These are phyloP conservation scores for Apiospora pterosperma DNA, from an alignment of 2,329 filamentous ascomycete species.

Conservation along the genomic window DNA sequence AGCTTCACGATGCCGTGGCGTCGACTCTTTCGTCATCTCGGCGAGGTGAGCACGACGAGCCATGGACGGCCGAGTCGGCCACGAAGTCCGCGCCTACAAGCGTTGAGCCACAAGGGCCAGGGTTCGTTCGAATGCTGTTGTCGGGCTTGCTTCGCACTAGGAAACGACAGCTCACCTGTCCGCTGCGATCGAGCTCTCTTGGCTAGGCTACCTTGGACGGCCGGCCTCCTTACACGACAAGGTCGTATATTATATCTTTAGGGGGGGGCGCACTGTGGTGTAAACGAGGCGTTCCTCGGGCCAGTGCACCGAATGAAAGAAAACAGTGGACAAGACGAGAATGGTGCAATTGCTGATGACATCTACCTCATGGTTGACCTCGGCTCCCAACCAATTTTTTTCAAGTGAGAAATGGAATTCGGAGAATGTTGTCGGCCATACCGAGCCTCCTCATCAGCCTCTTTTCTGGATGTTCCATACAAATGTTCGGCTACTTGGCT, in stretches of 20 bases:
- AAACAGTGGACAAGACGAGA: not conserved
- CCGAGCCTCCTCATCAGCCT: not conserved
- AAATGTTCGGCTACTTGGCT: not conserved
- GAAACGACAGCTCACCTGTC: not conserved
- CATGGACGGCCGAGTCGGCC: not conserved
- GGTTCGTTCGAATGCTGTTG: not conserved
- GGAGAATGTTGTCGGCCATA: not conserved
- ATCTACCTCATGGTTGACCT: not conserved
- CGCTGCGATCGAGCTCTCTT: not conserved
- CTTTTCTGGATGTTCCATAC: not conserved
- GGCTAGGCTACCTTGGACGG: not conserved
- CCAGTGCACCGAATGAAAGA: not conserved
- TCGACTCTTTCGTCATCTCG: not conserved
- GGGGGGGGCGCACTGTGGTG: not conserved
- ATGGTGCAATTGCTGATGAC: not conserved
- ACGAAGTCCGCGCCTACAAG: not conserved
- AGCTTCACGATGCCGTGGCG: slow-evolving; percentile 1
- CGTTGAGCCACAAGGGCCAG: not conserved
- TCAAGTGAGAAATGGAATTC: not conserved
- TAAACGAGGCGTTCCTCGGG: not conserved
- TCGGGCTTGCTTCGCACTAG: not conserved
- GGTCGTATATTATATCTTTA: not conserved
- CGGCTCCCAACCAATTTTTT: not conserved
- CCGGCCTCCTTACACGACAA: not conserved
- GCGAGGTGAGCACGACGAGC: not conserved